Percentiles rank a stretch among this genome's conserved stretches.
phyloP scores from a whole-genome alignment of 148 eudicot genomes.

The Arbutus unedo region DNA sequence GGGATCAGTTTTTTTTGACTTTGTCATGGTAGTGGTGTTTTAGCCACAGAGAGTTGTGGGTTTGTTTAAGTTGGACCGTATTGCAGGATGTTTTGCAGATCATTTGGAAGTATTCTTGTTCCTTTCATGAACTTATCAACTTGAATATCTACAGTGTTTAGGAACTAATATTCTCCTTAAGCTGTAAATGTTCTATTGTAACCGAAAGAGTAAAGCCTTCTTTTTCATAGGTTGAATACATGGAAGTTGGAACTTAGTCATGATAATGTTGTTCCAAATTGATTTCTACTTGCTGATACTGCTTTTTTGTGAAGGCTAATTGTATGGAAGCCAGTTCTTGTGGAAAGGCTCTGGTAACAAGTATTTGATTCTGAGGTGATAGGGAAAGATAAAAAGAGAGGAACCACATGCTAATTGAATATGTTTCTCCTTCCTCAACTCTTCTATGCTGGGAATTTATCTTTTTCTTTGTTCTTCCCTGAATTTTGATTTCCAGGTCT shows the following conservation, averaged over 20 bases:
- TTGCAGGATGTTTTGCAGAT: background rate
- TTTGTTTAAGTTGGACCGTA: background rate
- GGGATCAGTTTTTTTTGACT: background rate
- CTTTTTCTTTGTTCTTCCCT: background rate
- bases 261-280: background rate
- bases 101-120: background rate
- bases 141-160: background rate
- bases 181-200: background rate
- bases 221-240: background rate
- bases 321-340: background rate
- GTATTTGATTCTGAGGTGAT: conserved; percentile 1
- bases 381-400: conserved; percentile 3
- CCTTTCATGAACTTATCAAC: background rate
- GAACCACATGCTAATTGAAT: background rate
- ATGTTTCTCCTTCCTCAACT: background rate
- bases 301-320: background rate
- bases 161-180: background rate
- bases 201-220: background rate
- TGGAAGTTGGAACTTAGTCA: background rate
- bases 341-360: conserved; percentile 4
- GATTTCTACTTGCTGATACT: background rate
- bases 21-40: background rate
- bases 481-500: background rate
- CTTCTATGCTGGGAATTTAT: background rate
- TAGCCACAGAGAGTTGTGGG: background rate